Evolutionary conservation across 345 rosid genomes (phyloP), one percentile per base, ranked within the genome.

Genomic region (Salix viminalis): DNA sequence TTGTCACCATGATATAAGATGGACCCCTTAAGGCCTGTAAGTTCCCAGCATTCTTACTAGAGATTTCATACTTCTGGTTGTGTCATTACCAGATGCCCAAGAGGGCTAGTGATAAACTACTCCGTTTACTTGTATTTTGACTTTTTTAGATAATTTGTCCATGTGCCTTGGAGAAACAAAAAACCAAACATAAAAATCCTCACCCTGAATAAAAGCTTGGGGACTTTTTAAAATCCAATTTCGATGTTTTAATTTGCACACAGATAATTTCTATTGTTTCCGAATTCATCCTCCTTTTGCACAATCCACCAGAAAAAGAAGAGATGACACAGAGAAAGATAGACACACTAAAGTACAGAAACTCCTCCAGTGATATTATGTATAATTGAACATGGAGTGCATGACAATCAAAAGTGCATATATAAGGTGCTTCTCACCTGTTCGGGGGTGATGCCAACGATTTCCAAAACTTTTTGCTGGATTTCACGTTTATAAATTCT

Each of bases 401-500:
- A 50, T 32, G 67, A 34, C 58, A 37, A 48, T 23, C 37, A 24
- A 12, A 34, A 37, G 67, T 39, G 72, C 58, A 64, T 41, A 15
- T 21, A 1, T 15, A 44, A 73, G 69, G 19, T 61, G 71, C 58
- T 24, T 56, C 79, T 89, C 76, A 93, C 98, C 90, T 96, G 86
- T 75, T 92, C 92, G 18, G 73, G 80, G 36, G 94, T 85, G 78
- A 96, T 88, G 77, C 99, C 99, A 77, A 93, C 82, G 77, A 86
- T 91, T 86, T 91, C 91, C 79, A 93, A 71, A 68, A 96, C 95
- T 87, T 90, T 91, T 85, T 93, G 89, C 80, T 96, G 99, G 68
- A 93, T 76, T 67, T 91, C 96, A 4, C 97, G 94, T 81, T 90
- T 91, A 79, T 91, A 90, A 72, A 93, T 96, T 89, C 98, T 93